These are phyloP conservation scores for Rhizophora apiculata DNA, from an alignment of 345 rosid species.

Conservation along the genomic window DNA sequence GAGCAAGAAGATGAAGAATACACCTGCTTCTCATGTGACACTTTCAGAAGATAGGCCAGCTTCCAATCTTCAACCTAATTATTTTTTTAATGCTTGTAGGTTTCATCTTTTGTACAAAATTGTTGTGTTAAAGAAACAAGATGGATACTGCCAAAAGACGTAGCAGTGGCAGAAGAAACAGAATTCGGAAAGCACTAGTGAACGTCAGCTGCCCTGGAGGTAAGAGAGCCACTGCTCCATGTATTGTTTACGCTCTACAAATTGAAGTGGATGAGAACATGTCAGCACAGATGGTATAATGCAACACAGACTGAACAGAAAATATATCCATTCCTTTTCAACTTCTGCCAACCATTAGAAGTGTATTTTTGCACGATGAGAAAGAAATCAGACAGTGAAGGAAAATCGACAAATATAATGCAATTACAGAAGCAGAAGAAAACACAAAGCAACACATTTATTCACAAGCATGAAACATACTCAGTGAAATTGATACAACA, in stretches of 20 bases:
- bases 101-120: constrained; percentile 12
- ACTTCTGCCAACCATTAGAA: neutral
- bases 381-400: neutral
- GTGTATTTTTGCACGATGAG: neutral
- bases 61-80: neutral
- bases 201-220: constrained; percentile 41
- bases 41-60: constrained; percentile 8
- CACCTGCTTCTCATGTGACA: constrained; percentile 6
- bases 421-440: too few relatives aligned
- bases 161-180: constrained; percentile 2
- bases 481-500: neutral
- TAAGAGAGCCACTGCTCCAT: constrained; percentile 62
- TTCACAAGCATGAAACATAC: neutral
- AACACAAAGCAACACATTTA: neutral
- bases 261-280: constrained; percentile 8
- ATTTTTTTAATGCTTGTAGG: neutral
- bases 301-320: neutral
- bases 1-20: neutral
- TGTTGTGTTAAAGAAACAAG: neutral
- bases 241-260: constrained; percentile 50
- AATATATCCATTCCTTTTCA: neutral
- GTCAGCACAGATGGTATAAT: neutral
- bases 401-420: neutral
- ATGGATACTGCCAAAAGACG: constrained; percentile 7
- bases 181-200: neutral